phyloP scores from a whole-genome alignment of 495 filamentous ascomycete genomes.

The Usnea hakonensis region DNA sequence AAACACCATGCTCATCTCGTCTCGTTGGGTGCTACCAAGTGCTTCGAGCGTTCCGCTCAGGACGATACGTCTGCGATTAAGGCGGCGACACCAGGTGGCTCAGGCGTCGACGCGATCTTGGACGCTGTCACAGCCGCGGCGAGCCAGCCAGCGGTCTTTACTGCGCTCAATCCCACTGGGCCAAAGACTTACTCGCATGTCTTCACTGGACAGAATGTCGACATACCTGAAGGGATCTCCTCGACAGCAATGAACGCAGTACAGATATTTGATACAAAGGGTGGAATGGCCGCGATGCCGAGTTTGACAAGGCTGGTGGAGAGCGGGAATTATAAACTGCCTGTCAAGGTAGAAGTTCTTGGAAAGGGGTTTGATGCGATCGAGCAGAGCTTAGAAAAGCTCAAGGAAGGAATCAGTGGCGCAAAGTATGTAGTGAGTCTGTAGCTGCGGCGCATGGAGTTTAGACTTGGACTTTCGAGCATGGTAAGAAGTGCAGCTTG shows the following conservation, averaged over 20 bases:
- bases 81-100: slow-evolving; percentile 24
- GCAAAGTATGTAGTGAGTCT: slow-evolving; percentile 7
- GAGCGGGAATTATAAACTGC: not conserved
- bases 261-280: not conserved
- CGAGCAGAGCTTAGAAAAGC: not conserved
- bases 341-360: not conserved
- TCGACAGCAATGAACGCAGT: not conserved
- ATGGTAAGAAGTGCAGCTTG: not conserved
- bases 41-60: slow-evolving; percentile 28
- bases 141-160: slow-evolving; percentile 20
- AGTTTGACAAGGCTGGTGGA: not conserved
- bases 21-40: slow-evolving; percentile 29
- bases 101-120: slow-evolving; percentile 37
- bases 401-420: slow-evolving; percentile 9
- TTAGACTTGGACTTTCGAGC: not conserved
- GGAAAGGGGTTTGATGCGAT: not conserved
- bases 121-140: slow-evolving; percentile 31
- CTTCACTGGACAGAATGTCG: slow-evolving; percentile 25
- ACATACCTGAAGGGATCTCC: not conserved
- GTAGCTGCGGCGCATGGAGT: not conserved
- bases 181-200: slow-evolving; percentile 32
- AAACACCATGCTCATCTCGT: slow-evolving; percentile 27
- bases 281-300: not conserved
- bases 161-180: slow-evolving; percentile 24
- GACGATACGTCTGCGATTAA: slow-evolving; percentile 25